phyloP scores from a whole-genome alignment of 768 basidiomycete species.

The Dioszegia hungarica region DNA sequence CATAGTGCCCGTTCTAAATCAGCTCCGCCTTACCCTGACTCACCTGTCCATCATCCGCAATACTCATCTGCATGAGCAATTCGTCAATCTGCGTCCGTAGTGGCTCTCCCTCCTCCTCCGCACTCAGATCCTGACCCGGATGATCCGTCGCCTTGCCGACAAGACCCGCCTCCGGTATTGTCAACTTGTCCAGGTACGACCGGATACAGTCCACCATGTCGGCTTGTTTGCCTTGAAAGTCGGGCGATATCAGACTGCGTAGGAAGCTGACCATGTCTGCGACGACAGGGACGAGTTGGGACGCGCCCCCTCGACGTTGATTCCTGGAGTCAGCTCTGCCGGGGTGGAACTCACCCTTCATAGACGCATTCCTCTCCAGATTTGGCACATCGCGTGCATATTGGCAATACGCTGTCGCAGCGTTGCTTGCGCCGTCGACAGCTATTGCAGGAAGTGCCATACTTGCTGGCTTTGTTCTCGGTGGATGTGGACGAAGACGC shows the following conservation, averaged over 20 bases:
- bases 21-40: background rate
- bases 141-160: background rate
- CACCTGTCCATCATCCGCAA: slow-evolving; percentile 23
- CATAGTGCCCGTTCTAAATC: slow-evolving; percentile 23
- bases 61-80: slow-evolving; percentile 21
- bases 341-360: slow-evolving; percentile 11
- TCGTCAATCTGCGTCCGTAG: slow-evolving; percentile 14
- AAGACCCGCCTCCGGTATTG: background rate
- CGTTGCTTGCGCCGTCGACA: slow-evolving; percentile 16
- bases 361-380: slow-evolving; percentile 17
- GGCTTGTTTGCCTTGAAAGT: background rate
- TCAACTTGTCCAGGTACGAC: background rate
- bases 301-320: background rate
- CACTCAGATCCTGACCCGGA: background rate
- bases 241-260: background rate
- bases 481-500: background rate
- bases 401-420: slow-evolving; percentile 14
- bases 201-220: background rate
- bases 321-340: background rate
- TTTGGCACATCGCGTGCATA: slow-evolving; percentile 11
- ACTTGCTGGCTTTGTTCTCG: background rate
- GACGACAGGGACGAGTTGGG: background rate
- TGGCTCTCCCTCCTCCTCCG: background rate
- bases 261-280: background rate
- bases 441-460: slow-evolving; percentile 15